These are phyloP conservation scores for Globisporangium camurandrum DNA, from an alignment of 352 stramenopile species.

Conservation along the genomic window DNA sequence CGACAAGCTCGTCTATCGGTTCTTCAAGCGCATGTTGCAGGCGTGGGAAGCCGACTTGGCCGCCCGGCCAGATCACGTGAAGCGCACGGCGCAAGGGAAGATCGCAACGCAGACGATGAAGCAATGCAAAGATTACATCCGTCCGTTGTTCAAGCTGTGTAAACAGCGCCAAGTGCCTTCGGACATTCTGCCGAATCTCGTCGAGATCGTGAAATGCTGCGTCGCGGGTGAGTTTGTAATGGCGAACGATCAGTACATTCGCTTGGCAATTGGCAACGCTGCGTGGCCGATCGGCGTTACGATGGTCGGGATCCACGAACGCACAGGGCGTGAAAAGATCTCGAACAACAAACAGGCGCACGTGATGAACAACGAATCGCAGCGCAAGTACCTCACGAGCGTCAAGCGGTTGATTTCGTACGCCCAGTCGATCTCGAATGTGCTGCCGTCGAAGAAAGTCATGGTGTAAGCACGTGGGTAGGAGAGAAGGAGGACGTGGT, in stretches of 20 bases:
- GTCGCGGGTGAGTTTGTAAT: slow-evolving; percentile 90
- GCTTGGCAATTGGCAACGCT: slow-evolving; percentile 96
- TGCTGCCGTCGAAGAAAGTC: slow-evolving; percentile 84
- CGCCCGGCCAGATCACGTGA: slow-evolving; percentile 79
- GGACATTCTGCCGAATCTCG: slow-evolving; percentile 83
- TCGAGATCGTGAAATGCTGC: slow-evolving; percentile 94
- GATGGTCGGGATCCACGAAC: slow-evolving; percentile 98
- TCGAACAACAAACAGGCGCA: slow-evolving; percentile 97
- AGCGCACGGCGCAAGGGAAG: slow-evolving; percentile 86
- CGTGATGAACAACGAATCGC: slow-evolving; percentile 99
- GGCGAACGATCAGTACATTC: slow-evolving; percentile 97
- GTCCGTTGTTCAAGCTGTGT: slow-evolving; percentile 95
- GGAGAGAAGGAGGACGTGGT: no score
- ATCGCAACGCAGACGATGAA: slow-evolving; percentile 97
- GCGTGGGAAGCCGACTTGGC: slow-evolving; percentile 92
- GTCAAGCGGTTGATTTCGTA: slow-evolving; percentile 98
- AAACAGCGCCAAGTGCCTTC: slow-evolving; percentile 88
- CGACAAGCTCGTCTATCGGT: slow-evolving; percentile 80
- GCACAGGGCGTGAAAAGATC: slow-evolving; percentile 93
- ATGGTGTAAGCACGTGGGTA: no score
- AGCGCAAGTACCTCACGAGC: slow-evolving; percentile 98
- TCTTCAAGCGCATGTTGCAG: slow-evolving; percentile 93
- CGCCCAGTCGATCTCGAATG: slow-evolving; percentile 85
- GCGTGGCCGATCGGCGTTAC: slow-evolving; percentile 99
- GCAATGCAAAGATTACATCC: slow-evolving; percentile 99